Evolutionary conservation across 2,329 filamentous ascomycete species (phyloP).

Genomic region (Clonostachys rosea): DNA sequence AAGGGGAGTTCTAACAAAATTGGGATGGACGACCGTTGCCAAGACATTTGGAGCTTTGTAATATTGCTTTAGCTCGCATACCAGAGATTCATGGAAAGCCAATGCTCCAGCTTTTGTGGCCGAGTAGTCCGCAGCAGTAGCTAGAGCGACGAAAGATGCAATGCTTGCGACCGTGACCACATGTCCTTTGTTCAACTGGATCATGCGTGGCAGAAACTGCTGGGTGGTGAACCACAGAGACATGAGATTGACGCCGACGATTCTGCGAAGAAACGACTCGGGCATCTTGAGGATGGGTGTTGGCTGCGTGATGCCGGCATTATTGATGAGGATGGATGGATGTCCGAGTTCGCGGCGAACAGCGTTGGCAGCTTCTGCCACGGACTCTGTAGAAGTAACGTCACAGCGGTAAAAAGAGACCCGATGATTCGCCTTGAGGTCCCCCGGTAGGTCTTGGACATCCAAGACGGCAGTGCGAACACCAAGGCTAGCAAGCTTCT

Average conservation of each 20-base stretch:
- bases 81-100: constrained; percentile 61
- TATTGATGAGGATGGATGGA: constrained; percentile 68
- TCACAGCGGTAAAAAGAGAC: constrained; percentile 29
- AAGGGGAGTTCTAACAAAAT: constrained; percentile 44
- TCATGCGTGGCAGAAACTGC: constrained; percentile 64
- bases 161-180: constrained; percentile 66
- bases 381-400: constrained; percentile 33
- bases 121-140: constrained; percentile 62
- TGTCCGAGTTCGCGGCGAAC: constrained; percentile 43
- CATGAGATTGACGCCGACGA: constrained; percentile 65
- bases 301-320: constrained; percentile 58
- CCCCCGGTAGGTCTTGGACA: constrained; percentile 30
- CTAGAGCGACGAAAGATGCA: constrained; percentile 54
- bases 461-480: constrained; percentile 68
- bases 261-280: constrained; percentile 52
- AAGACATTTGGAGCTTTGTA: constrained; percentile 59
- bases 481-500: constrained; percentile 25
- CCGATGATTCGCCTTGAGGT: constrained; percentile 9
- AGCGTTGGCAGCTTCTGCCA: constrained; percentile 32
- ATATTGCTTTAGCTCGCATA: constrained; percentile 47
- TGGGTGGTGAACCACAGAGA: constrained; percentile 59
- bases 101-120: constrained; percentile 61
- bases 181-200: constrained; percentile 62
- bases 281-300: constrained; percentile 53
- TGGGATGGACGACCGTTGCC: constrained; percentile 59